Evolutionary conservation across 2,329 filamentous ascomycete species (phyloP), one percentile per base, ranked within the genome.

Genomic region (Fusarium sp.): DNA sequence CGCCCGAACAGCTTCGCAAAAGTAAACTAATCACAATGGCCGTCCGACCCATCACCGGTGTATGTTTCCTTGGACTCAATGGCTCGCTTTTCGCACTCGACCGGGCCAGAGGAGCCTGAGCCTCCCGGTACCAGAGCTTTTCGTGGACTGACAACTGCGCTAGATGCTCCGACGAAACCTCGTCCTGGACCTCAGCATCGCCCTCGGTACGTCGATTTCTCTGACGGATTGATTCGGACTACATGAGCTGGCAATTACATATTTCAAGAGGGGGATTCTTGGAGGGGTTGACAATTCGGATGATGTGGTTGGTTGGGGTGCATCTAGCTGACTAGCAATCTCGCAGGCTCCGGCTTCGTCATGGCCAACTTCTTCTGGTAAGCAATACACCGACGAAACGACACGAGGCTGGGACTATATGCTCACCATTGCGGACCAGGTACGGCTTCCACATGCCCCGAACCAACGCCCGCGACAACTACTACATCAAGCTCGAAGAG

Each of bases 361-460:
- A 86, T 89, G 82, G 88, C 85, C 80, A 89, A 86, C 81, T 80
- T 82, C 73, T 90, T 86, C 84, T 90, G 89, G 89, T 90, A 88
- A 77, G 87, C 41, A 57, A 63, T 22, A 44, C 54, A 20, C 35
- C 32, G 22, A 59, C 15, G 45, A 30, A 39, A 30, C 35, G 51
- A 38, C 20, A 63, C 45, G 50, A 63, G 17, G 26, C 17, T 36
- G 28, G 32, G 26, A 41, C 26, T 26, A 41, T 44, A 48, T 39
- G 65, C 70, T 78, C 38, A 77, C 55, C 30, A 28, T 18, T 63
- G 41, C 18, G 18, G 64, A 20, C 73, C 74, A 90, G 89, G 89
- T 89, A 90, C 85, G 89, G 89, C 81, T 91, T 81, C 85, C 89
- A 91, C 84, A 83, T 90, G 79, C 89, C 89, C 76, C 88, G 89